Evolutionary conservation across 257 asterid species (phyloP), one percentile per base, ranked within the genome.

Genomic region (Lycium ferocissimum): DNA sequence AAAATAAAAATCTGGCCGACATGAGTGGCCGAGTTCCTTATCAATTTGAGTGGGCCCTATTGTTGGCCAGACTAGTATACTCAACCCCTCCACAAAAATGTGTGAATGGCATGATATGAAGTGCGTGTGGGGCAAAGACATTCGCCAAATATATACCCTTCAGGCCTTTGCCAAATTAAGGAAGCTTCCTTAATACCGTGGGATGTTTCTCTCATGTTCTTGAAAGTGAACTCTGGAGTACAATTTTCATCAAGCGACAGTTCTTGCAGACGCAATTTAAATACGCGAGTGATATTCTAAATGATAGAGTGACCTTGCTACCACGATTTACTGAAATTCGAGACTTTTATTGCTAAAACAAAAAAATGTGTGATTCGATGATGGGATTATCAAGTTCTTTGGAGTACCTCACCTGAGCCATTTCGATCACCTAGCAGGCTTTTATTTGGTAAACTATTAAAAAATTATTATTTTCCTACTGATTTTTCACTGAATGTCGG

Each of bases 171-270:
- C 61, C 81, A 47, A 47, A 47, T 22, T 20, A 49, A 47, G 61
- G 61, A 75, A 75, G 38, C 61, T 75, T 75, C 81, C 61, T 38
- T 75, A 10, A 75, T 51, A 75, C 12, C 43, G 18, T 73, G 43
- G 43, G 37, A 13, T 73, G 61, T 47, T 47, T 47, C n/a, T n/a
- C 79, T 15, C 17, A 43, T 69, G 33, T 15, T 37, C 33, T 70
- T 43, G 2, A 17, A 15, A 38, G 5, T 17, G 22, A 70, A 40
- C 35, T 15, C 26, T 15, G 1, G 33, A 26, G 33, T 26, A 26
- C 33, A 26, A 26, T 26, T 26, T 26, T 26, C 33, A 26, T 26
- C 33, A 26, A 26, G 33, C 33, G 33, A 26, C 33, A 26, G 33
- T 26, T 26, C 33, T 26, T 26, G 1, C 33, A 26, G 33, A 26